Conservation (phyloP, 208 protist genomes). For the Balamuthia mandrillaris region DNA sequence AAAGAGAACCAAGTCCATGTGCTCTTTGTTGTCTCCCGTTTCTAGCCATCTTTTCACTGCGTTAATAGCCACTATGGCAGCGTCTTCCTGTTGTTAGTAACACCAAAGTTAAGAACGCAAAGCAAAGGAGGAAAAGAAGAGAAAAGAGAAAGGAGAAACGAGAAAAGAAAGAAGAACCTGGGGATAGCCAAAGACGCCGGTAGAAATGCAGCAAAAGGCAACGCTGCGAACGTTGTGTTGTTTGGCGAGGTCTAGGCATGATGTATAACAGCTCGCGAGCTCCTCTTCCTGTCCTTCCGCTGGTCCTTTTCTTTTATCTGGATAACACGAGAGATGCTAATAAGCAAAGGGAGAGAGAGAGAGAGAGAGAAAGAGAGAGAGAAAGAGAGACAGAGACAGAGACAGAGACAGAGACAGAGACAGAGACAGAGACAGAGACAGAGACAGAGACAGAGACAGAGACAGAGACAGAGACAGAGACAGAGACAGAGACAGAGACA, state of each 20-base stretch:
- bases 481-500: not conserved
- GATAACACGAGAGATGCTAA: no score
- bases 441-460: no score
- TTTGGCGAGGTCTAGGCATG: not conserved
- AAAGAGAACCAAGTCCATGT: not conserved
- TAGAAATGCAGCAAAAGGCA: constrained; percentile 22
- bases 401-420: no score
- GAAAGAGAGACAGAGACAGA: no score
- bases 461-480: not conserved
- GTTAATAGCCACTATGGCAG: no score
- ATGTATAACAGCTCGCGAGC: not conserved
- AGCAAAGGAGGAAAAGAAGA: no score
- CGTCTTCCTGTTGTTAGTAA: no score
- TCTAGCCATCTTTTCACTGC: not conserved
- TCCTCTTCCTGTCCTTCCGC: not conserved
- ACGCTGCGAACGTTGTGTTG: not conserved
- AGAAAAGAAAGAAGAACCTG: not conserved
- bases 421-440: no score
- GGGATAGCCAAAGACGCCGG: constrained; percentile 5
- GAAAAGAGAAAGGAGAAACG: not conserved
- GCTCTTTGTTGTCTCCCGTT: not conserved
- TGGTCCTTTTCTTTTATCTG: no score
- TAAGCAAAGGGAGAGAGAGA: no score
- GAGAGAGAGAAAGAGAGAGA: no score
- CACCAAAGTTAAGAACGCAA: no score